A percentile compares a stretch with the other conserved stretches of the same genome.
phyloP scores from a whole-genome alignment of 306 rosid genomes.

The Echinosophora koreensis region DNA sequence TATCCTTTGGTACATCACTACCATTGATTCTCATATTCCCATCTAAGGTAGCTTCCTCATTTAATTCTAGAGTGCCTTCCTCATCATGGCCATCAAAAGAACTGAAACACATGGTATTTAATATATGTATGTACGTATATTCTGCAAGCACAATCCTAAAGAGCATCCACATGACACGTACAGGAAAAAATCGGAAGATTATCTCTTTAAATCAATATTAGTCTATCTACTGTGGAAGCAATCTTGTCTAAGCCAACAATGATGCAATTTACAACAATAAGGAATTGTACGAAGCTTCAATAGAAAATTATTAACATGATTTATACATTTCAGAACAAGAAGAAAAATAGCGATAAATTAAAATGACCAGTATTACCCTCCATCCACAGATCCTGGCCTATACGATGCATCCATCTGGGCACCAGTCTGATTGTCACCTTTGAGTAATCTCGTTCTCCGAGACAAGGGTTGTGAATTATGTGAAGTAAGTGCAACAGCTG shows the following conservation, averaged over 20 bases:
- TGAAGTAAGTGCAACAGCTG: conserved; percentile 72
- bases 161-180: not conserved
- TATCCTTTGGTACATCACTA: conserved; percentile 67
- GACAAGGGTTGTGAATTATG: conserved; percentile 83
- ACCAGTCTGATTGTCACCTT: conserved; percentile 79
- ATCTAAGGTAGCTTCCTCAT: conserved; percentile 67
- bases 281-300: conserved; percentile 33
- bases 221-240: conserved; percentile 18
- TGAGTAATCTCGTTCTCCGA: conserved; percentile 89
- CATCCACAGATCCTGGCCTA: conserved; percentile 78
- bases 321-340: conserved; percentile 24
- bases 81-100: conserved; percentile 87
- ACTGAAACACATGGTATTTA: conserved; percentile 62
- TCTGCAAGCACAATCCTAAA: conserved; percentile 37
- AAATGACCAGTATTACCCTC: conserved; percentile 72
- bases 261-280: conserved; percentile 28
- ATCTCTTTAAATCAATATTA: conserved; percentile 16
- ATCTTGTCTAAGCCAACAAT: conserved; percentile 29
- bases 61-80: conserved; percentile 65
- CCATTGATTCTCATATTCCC: conserved; percentile 69
- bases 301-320: not conserved
- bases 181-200: not conserved
- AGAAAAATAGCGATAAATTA: conserved; percentile 43
- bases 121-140: conserved; percentile 26
- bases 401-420: conserved; percentile 76